Evolutionary conservation across 805 yeast genomes (phyloP), one percentile per base, ranked within the genome.

Genomic region (Zygosaccharomyces kombuchaensis): DNA sequence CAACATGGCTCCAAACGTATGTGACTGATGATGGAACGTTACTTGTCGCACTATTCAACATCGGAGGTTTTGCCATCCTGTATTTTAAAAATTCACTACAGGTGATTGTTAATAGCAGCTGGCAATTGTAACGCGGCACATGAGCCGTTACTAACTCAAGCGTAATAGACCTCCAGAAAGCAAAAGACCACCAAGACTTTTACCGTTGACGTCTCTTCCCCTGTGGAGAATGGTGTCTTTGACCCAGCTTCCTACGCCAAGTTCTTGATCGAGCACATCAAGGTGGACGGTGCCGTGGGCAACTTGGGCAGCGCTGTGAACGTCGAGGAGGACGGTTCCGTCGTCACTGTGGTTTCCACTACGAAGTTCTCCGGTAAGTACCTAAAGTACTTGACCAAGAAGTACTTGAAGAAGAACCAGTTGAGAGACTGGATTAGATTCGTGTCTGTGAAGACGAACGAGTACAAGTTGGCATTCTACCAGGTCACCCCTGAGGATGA

Each of bases 391-490:
- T 81, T 93, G 73, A 87, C 98, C 70, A 95, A 93, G 89, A 91
- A 95, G 82, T 93, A 87, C 93, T 87, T 93, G 78, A 95, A 91
- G 96, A 93, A 93, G 87, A 88, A 90, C 91, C 95, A 87, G 79
- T 87, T 91, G 81, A 89, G 97, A 82, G 98, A 93, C 82, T 91
- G 98, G 98, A 90, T 91, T 77, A 93, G 98, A 83, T 90, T 91
- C 70, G 96, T 91, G 62, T 87, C 98, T 60, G 83, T 85, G 70
- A 85, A 89, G 80, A 86, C 87, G 77, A 87, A 90, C 84, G 83
- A 81, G 75, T 93, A 93, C 87, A 86, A 86, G 76, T 82, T 91
- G 80, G 90, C 93, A 76, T 91, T 91, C 96, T 93, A 87, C 96
- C 88, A 95, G 75, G 93, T 91, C 74, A 89, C 91, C 67, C 91